phyloP scores from a whole-genome alignment of 2,329 filamentous ascomycete genomes.

The Aspergillus flavus region DNA sequence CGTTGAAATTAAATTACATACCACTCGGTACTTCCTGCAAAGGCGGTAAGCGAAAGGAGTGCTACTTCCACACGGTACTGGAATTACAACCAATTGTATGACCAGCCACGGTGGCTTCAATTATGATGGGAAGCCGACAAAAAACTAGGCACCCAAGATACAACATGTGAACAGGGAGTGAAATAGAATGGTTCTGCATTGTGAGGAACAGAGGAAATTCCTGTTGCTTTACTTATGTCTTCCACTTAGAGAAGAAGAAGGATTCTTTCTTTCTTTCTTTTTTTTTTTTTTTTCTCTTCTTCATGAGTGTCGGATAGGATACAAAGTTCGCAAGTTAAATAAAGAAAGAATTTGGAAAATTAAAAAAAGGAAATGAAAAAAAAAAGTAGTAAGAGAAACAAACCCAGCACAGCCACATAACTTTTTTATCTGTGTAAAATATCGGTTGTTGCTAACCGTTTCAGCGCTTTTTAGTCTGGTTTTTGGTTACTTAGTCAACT shows the following conservation, averaged over 20 bases:
- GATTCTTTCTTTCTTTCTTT: background rate
- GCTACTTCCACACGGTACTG: constrained; percentile 1
- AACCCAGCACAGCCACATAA: constrained; percentile 9
- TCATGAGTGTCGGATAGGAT: background rate
- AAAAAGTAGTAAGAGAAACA: constrained; percentile 3
- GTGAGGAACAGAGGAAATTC: background rate
- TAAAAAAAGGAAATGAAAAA: background rate
- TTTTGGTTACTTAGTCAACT: constrained; percentile 9
- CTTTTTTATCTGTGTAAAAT: background rate
- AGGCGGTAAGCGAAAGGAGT: background rate
- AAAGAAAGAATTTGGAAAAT: background rate
- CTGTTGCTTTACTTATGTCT: background rate
- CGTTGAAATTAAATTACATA: constrained; percentile 1
- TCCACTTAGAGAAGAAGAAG: background rate
- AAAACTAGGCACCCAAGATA: constrained; percentile 17
- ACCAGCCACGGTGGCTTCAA: constrained; percentile 25
- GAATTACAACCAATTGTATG: background rate
- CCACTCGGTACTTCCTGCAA: background rate
- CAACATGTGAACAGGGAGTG: background rate
- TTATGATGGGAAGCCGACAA: constrained; percentile 11
- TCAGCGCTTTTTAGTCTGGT: constrained; percentile 5
- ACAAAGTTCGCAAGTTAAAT: background rate
- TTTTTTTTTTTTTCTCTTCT: background rate
- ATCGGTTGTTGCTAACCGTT: constrained; percentile 4
- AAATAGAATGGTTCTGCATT: background rate